phyloP scores from a whole-genome alignment of 768 basidiomycete species.

The Thelephora aurantiotincta region DNA sequence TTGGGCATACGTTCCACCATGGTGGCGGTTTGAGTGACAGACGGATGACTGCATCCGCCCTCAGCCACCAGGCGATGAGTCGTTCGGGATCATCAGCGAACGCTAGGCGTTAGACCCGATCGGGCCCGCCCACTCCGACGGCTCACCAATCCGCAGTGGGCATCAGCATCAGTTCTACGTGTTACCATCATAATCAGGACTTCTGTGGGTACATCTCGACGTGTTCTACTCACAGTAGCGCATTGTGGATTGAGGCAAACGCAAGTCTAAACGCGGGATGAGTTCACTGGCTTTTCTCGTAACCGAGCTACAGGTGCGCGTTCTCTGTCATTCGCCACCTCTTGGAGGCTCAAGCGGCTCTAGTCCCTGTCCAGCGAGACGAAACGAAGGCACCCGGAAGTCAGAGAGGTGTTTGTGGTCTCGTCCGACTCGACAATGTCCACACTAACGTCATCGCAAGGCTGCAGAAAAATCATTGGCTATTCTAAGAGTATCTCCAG shows the following conservation, averaged over 20 bases:
- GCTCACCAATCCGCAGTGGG: background rate
- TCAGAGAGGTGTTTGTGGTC: conserved; percentile 49
- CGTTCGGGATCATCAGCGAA: background rate
- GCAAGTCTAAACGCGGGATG: conserved; percentile 21
- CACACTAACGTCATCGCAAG: conserved; percentile 18
- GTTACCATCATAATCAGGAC: too few relatives aligned
- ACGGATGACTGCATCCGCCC: background rate
- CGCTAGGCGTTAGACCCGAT: too few relatives aligned
- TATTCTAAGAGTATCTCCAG: conserved; percentile 70
- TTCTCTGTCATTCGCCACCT: conserved; percentile 1
- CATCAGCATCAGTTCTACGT: background rate
- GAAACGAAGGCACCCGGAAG: conserved; percentile 76
- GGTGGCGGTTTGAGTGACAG: background rate
- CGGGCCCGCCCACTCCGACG: background rate
- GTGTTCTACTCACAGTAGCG: too few relatives aligned
- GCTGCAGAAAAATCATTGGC: conserved; percentile 82
- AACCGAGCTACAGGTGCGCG: conserved; percentile 54
- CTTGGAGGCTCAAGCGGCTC: background rate
- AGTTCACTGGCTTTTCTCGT: conserved; percentile 58
- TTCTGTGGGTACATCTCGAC: too few relatives aligned
- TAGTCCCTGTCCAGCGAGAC: conserved; percentile 85
- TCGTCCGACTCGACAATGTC: conserved; percentile 1
- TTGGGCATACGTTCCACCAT: conserved; percentile 33
- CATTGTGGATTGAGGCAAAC: too few relatives aligned
- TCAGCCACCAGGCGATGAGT: background rate